Conservation (phyloP, 2,329 filamentous ascomycete species). For the Ophiobolus disseminans region DNA sequence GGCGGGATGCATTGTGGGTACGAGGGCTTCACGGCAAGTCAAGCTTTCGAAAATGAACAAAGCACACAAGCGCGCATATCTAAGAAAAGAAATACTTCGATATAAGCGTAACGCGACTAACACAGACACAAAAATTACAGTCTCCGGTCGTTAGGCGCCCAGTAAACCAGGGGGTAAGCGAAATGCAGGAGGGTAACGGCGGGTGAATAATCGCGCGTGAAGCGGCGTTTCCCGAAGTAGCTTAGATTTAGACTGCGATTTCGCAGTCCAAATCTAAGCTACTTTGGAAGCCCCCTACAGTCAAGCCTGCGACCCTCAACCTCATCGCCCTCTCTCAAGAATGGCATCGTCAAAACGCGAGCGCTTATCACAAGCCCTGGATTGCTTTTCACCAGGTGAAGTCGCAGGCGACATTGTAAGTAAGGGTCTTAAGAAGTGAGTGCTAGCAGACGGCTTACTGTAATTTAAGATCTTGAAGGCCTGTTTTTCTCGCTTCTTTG, state of each 20-base stretch:
- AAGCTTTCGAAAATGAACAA: no score
- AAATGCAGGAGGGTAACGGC: neutral
- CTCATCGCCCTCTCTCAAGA: constrained; percentile 2
- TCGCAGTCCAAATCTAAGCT: neutral
- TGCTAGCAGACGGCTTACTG: neutral
- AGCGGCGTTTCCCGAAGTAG: neutral
- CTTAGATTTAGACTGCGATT: constrained; percentile 1
- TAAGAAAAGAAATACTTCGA: no score
- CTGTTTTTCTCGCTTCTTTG: constrained; percentile 2
- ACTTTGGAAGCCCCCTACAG: neutral
- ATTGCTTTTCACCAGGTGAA: neutral
- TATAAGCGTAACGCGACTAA: no score
- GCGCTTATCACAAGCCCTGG: neutral
- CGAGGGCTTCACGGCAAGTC: no score
- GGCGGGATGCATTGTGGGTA: no score
- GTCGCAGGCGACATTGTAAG: constrained; percentile 1
- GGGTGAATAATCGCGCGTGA: neutral
- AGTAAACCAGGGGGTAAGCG: neutral
- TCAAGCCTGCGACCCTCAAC: constrained; percentile 1
- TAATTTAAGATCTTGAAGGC: constrained; percentile 1
- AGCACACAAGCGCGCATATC: no score
- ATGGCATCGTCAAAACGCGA: constrained; percentile 1
- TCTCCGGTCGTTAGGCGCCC: no score
- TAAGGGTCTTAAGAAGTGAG: neutral
- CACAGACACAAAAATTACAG: no score